Base-by-base conservation (phyloP, 2,329 filamentous ascomycete species). In the Diaporthe sp. region DNA sequence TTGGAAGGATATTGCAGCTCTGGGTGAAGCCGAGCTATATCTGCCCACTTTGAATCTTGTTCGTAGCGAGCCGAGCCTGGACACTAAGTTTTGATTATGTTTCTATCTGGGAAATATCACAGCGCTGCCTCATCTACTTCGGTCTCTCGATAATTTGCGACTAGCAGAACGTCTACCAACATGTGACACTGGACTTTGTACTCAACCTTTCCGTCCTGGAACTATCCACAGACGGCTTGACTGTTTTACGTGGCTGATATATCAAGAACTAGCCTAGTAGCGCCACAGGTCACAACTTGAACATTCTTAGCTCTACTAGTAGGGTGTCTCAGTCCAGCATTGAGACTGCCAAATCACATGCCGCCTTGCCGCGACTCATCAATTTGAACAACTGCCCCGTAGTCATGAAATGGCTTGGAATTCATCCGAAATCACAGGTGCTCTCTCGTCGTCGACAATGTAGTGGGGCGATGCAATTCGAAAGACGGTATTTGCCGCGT, bases 1-100 rank as follows among this genome's bases (percentile, higher is more conserved):
- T 4, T 89, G 86, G 88, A 82, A 85, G 0, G 84, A 88, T n/a
- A 78, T 90, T 46, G 81, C 78, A 53, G 76, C 74, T 25, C 81
- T 86, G 76, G 80, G 80, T 44, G 78, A 80, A 31, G 78, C 83
- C 57, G 82, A 83, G 60, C 78, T 84, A 53, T 86, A 86, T 77
- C 75, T 86, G 75, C 85, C 85, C 1, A 84, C 86, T n/a, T 74
- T 83, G 13, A 84, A 86, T 77, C 78, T 84, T 67, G 73, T 85
- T 44, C 76, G 49, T 2, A 74, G 49, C 28, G 72, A 74, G 53
- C 61, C 72, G 1, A 10, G 44, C 15, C 39, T 74, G 25, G 72
- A 74, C 53, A 31, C 72, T 4, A 74, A 74, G 42, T 74, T 74
- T 51, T 68, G 44, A 70, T n/a, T 31, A 9, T 28, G 9, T 13